Base-by-base conservation (phyloP, 805 yeast genomes). In the Debaryomyces tyrocola region DNA sequence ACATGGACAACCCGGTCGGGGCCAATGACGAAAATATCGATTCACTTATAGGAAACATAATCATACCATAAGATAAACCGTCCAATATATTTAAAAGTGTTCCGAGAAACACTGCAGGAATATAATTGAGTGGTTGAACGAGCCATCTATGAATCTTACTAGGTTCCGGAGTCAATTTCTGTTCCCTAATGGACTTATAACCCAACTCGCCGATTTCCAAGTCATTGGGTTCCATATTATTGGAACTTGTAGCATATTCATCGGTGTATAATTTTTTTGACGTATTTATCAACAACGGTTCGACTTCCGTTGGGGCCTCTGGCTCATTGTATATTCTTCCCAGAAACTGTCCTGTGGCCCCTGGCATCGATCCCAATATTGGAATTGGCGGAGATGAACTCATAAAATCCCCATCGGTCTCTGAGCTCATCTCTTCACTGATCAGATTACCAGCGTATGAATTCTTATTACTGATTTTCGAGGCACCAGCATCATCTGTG, bases 1-100 rank as follows among this genome's bases (percentile, higher is more conserved):
- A 94, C 94, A 94, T 87, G 1, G 97, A 87, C 36, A 94, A 63
- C 0, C 99, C 99, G 1, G 89, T 80, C 0, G 97, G 89, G 0
- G 94, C 98, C 60, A 94, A 69, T 9, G 78, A 73, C 1, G 90
- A 73, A 60, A 94, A 94, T 0, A 85, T 62, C 1, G 90, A 79
- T 51, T 85, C 90, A 33, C 95, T 85, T 31, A 91, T 78, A 0
- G 99, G 99, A 69, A 94, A 94, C 74, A 94, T 82, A 61, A 94
- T 94, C 97, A 94, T 91, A 41, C 99, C 99, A 63, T 94, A 94
- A 0, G 96, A 89, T 41, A 94, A 74, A 0, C 96, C 99, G 64
- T 94, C 99, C 41, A 94, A 76, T 38, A 94, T 85, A 62, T 94
- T 94, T 37, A 94, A 73, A 38, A 94, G 67, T 0, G 90, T 73